A percentile compares a stretch with the other conserved stretches of the same genome.
phyloP scores from a whole-genome alignment of 169 alveolate genomes.

The Eimeria nieschulzi region DNA sequence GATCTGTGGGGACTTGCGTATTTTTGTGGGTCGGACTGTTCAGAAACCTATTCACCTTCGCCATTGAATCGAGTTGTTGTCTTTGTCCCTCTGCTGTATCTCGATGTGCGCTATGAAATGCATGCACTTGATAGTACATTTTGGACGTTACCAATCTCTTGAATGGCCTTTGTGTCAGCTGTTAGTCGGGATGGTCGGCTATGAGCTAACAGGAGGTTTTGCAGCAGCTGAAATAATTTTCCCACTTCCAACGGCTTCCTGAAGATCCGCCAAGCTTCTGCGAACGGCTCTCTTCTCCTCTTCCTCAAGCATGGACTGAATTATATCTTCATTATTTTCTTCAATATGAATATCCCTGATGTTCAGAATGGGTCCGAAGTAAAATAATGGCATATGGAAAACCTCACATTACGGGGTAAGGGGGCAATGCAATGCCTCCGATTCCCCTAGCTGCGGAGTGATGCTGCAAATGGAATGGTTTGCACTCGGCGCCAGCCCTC shows the following conservation, averaged over 20 bases:
- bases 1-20: neutral
- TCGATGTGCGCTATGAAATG: neutral
- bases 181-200: neutral
- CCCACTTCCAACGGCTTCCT: slow-evolving; percentile 10
- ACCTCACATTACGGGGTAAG: slow-evolving; percentile 30
- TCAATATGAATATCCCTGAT: slow-evolving; percentile 5
- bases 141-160: slow-evolving; percentile 3
- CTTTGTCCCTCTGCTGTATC: slow-evolving; percentile 5
- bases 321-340: slow-evolving; percentile 21
- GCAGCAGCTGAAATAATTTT: neutral
- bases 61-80: slow-evolving; percentile 2
- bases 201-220: neutral
- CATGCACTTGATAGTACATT: neutral
- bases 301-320: slow-evolving; percentile 2
- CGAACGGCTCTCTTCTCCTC: slow-evolving; percentile 37
- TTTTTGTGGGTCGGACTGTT: neutral
- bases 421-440: slow-evolving; percentile 28
- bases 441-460: neutral
- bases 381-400: neutral
- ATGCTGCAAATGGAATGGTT: neutral
- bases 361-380: neutral
- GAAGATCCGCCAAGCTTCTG: slow-evolving; percentile 7
- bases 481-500: neutral
- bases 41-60: neutral
- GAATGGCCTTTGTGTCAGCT: slow-evolving; percentile 45